Conservation (phyloP, 2,329 filamentous ascomycete species). For the Fusarium chlamydosporum region DNA sequence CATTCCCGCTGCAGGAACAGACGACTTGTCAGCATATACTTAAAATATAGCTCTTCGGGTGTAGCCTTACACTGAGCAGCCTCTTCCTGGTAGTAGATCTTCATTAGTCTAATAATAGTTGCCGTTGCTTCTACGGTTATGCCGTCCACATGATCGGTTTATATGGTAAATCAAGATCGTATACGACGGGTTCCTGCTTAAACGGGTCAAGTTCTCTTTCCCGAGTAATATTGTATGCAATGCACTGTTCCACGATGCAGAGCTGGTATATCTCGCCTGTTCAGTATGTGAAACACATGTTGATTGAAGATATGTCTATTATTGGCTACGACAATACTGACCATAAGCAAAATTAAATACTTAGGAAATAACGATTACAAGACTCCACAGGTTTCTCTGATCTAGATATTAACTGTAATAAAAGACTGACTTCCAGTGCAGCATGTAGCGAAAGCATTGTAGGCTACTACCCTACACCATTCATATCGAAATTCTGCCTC, state of each 20-base stretch:
- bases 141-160: neutral
- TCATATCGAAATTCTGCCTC: neutral
- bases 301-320: too few relatives aligned
- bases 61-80: neutral
- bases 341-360: neutral
- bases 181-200: neutral
- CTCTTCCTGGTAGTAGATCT: neutral
- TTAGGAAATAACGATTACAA: neutral
- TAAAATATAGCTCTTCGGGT: neutral
- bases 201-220: neutral
- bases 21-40: neutral
- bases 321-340: neutral
- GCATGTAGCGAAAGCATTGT: too few relatives aligned
- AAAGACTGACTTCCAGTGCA: too few relatives aligned
- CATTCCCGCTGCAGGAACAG: conserved; percentile 3
- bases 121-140: neutral
- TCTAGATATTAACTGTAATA: too few relatives aligned
- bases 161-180: too few relatives aligned
- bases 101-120: conserved; percentile 5
- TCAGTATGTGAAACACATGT: too few relatives aligned
- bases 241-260: neutral
- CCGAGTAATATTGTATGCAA: neutral
- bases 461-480: neutral
- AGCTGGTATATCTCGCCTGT: neutral
- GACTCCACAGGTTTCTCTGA: neutral